Evolutionary conservation across 768 basidiomycete species (phyloP), one percentile per base, ranked within the genome.

Genomic region (Rhizopogon sp.): DNA sequence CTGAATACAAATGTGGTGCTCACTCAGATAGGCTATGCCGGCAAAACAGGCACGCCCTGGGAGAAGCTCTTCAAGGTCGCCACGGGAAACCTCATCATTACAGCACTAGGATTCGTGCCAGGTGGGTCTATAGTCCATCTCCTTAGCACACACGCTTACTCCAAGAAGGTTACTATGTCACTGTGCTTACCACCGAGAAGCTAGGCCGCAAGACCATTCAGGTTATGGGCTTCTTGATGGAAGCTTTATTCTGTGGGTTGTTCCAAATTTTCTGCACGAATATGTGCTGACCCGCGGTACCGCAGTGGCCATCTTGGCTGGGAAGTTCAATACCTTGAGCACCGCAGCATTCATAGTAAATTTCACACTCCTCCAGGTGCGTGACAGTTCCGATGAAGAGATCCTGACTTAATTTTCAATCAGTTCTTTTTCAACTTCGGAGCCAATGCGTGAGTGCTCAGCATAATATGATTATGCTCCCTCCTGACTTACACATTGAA

Each of bases 341-440:
- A 82, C 76, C 9, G 74, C 75, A 0, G 72, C 79, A 3, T 90
- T 90, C 72, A 79, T 90, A 57, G 84, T 87, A 55, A 79, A 78
- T 71, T 91, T 91, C 64, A 76, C 87, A 0, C 70, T 90, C 60
- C 71, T 89, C 22, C 87, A 87, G 69, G 76, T 79, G 35, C 10
- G 62, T 55, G 20, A 16, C 14, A 37, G 8, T 13, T 14, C 14
- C 33, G n/a, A 14, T 6, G 13, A 6, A 35, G 35, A 49, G 14
- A 49, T 16, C 35, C 22, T 14, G 8, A 49, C 20, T 25, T 25
- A 35, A 3, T 25, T 25, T 37, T 25, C 6, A 16, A 37, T 0
- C 57, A 83, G 75, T 88, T 88, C 74, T 88, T 89, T 76, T 89
- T 89, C 76, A 89, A 90, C 72, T 90, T 88, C 62, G 88, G 88